Percentiles rank a stretch among this genome's conserved stretches.
These are phyloP conservation scores for Parmales sp. DNA, from an alignment of 108 stramenopile genomes.

Conservation along the genomic window DNA sequence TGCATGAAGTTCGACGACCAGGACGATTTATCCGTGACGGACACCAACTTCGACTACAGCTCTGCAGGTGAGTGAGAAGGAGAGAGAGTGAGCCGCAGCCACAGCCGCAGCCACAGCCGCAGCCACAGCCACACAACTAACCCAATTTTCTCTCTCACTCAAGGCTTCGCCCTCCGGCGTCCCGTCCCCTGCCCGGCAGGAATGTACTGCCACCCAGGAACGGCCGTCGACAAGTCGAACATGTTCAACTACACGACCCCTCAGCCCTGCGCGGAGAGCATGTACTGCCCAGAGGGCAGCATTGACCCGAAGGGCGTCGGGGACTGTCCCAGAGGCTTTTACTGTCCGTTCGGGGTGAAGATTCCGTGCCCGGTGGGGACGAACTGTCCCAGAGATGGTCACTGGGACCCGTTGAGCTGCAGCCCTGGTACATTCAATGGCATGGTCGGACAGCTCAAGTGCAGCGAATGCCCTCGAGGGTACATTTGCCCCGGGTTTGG, in stretches of 20 bases:
- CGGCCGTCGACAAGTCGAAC: conserved; percentile 19
- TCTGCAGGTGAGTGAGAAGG: conserved; percentile 15
- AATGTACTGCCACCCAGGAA: conserved; percentile 43
- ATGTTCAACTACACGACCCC: conserved; percentile 41
- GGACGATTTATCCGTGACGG: conserved; percentile 40
- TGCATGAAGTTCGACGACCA: conserved; percentile 51
- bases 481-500: conserved; percentile 54
- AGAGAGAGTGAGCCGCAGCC: conserved; percentile 20
- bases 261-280: conserved; percentile 46
- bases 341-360: conserved; percentile 33
- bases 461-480: conserved; percentile 40
- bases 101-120: too few relatives aligned
- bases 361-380: conserved; percentile 45
- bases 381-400: conserved; percentile 39
- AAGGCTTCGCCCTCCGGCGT: conserved; percentile 15
- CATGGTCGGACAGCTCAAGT: conserved; percentile 34
- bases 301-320: conserved; percentile 35
- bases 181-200: conserved; percentile 35
- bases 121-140: too few relatives aligned
- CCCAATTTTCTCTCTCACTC: conserved; percentile 32
- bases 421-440: conserved; percentile 40
- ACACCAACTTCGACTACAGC: conserved; percentile 55
- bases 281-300: conserved; percentile 52
- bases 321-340: conserved; percentile 40
- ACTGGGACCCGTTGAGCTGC: conserved; percentile 39